phyloP scores from a whole-genome alignment of 805 yeast species.

The Lipomyces lipofer region DNA sequence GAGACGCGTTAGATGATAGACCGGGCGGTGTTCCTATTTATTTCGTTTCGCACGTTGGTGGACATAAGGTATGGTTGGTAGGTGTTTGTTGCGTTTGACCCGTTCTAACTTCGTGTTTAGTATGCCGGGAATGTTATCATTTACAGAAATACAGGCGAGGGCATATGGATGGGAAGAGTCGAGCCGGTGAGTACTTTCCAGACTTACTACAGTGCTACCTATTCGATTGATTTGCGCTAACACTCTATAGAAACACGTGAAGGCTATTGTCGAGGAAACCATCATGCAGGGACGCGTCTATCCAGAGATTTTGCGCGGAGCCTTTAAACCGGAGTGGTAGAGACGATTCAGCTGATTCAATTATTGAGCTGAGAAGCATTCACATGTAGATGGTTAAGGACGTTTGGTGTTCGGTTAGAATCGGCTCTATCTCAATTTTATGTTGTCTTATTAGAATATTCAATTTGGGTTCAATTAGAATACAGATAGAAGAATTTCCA shows the following conservation, averaged over 20 bases:
- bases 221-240: background rate
- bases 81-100: background rate
- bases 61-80: conserved; percentile 73
- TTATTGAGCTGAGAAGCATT: too few species aligned
- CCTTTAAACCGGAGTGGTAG: conserved; percentile 41
- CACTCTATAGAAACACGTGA: conserved; percentile 50
- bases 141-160: conserved; percentile 69
- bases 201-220: background rate
- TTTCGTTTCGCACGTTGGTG: conserved; percentile 87
- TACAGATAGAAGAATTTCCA: too few species aligned
- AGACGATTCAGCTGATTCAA: background rate
- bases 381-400: too few species aligned
- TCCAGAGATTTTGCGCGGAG: conserved; percentile 64
- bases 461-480: too few species aligned
- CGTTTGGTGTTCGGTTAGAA: too few species aligned
- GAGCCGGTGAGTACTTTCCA: conserved; percentile 49
- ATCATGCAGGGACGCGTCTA: conserved; percentile 67
- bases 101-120: conserved; percentile 11
- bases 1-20: conserved; percentile 76
- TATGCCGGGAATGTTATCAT: conserved; percentile 86
- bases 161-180: conserved; percentile 86
- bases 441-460: too few species aligned
- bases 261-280: conserved; percentile 73
- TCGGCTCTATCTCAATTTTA: too few species aligned
- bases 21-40: conserved; percentile 72